These are phyloP conservation scores for Penicillium brasilianum DNA, from an alignment of 2,329 filamentous ascomycete species.

Conservation along the genomic window DNA sequence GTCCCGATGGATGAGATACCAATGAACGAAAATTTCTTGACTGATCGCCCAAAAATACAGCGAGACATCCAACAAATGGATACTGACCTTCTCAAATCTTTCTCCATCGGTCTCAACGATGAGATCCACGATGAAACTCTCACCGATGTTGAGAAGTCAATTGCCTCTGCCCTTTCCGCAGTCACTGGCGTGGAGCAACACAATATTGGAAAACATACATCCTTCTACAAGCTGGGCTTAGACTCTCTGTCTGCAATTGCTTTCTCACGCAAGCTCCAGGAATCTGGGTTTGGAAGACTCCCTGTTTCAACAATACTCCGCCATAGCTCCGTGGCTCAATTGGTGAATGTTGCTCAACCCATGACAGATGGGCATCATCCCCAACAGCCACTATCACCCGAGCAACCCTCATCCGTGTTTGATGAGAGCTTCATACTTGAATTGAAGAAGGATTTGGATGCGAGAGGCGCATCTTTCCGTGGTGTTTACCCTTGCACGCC, in stretches of 20 bases:
- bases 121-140: slow-evolving; percentile 48
- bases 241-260: slow-evolving; percentile 83
- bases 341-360: slow-evolving; percentile 51
- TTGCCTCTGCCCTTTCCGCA: slow-evolving; percentile 62
- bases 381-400: neutral
- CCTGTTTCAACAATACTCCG: slow-evolving; percentile 73
- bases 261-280: slow-evolving; percentile 64
- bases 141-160: slow-evolving; percentile 59
- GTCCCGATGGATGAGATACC: slow-evolving; percentile 73
- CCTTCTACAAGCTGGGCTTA: slow-evolving; percentile 77
- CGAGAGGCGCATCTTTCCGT: slow-evolving; percentile 48
- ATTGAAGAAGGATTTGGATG: slow-evolving; percentile 41
- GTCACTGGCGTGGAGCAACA: slow-evolving; percentile 53
- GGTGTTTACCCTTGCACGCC: slow-evolving; percentile 80
- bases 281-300: slow-evolving; percentile 54
- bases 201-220: slow-evolving; percentile 66
- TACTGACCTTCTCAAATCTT: slow-evolving; percentile 51
- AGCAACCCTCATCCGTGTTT: slow-evolving; percentile 20
- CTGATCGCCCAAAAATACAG: slow-evolving; percentile 64
- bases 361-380: slow-evolving; percentile 8
- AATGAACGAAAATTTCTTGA: slow-evolving; percentile 74
- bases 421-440: slow-evolving; percentile 35
- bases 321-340: slow-evolving; percentile 67
- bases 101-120: slow-evolving; percentile 36
- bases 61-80: slow-evolving; percentile 55